phyloP scores from a whole-genome alignment of 2,329 filamentous ascomycete genomes.

The Stachybotrys chartarum region DNA sequence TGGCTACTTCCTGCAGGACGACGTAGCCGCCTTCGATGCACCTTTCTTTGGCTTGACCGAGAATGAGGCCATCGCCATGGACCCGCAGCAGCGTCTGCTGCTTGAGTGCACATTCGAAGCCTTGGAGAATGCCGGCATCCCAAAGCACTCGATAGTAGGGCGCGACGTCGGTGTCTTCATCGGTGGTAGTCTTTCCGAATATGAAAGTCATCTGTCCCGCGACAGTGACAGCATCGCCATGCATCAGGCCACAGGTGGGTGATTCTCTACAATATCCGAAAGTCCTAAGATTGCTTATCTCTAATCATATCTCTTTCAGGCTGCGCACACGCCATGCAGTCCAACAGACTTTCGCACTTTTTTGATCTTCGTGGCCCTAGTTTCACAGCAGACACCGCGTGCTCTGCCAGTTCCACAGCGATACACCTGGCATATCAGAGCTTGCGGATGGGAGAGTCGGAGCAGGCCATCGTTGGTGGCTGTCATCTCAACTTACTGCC shows the following conservation, averaged over 20 bases:
- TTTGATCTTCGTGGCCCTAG: constrained; percentile 24
- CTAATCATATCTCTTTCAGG: not conserved
- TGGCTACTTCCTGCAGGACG: constrained; percentile 1
- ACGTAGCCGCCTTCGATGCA: constrained; percentile 9
- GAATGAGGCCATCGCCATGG: constrained; percentile 14
- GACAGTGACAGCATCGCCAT: not conserved
- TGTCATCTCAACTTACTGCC: constrained; percentile 9
- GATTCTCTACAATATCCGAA: not conserved
- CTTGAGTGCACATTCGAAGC: constrained; percentile 18
- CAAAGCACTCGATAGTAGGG: not conserved
- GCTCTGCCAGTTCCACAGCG: constrained; percentile 17
- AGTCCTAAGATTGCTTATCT: too few species aligned
- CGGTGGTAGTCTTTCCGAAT: not conserved
- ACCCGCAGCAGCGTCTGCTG: constrained; percentile 19
- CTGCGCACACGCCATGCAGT: not conserved
- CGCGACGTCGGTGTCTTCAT: not conserved
- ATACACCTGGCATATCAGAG: constrained; percentile 19
- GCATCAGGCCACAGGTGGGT: not conserved
- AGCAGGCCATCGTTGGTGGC: constrained; percentile 10
- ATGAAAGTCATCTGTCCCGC: not conserved
- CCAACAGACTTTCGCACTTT: constrained; percentile 19
- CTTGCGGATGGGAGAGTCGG: constrained; percentile 12
- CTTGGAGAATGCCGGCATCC: constrained; percentile 11
- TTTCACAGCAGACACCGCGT: constrained; percentile 23
- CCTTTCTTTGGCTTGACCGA: constrained; percentile 17